Evolutionary conservation across 306 rosid species (phyloP), one percentile per base, ranked within the genome.

Genomic region (Quercus cerris): DNA sequence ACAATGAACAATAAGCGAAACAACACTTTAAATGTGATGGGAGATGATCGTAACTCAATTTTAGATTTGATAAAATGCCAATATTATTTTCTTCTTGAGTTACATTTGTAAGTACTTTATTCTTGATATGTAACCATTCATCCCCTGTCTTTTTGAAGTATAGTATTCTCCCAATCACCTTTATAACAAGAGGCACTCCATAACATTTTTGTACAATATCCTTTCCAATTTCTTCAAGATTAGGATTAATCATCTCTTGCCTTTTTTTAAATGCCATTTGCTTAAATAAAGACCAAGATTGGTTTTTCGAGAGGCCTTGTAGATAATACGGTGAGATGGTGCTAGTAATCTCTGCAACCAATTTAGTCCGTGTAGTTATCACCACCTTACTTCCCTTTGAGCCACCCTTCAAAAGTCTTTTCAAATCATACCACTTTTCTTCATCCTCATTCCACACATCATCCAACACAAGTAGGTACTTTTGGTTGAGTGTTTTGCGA

Each of bases 381-480:
- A 75, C 14, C 14, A 61, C 17, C 18, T 30, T 35, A 19, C 79
- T 75, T 22, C 72, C 54, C 54, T 49, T 49, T 49, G 17, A 12
- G 17, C 54, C 54, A 49, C 54, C 17, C 0, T 12, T 49, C 64
- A n/a, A 4, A 18, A n/a, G 58, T 54, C 5, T 70, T 44, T 14
- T 5, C 2, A 22, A 14, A 0, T 12, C 44, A 23, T 0, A 76
- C 18, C 11, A 22, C 31, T 2, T 15, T 49, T 56, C 56, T 3
- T 0, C 2, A 0, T 12, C 3, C 0, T 46, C 49, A 0, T 2
- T 35, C n/a, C 6, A 41, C 59, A 17, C 28, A 25, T 6, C 51
- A 19, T 76, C 79, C 20, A 63, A 57, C 17, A 76, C 73, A 46
- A 76, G 58, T 71, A 49, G n/a, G n/a, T n/a, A n/a, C 4, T 12